Base-by-base conservation (phyloP, 1,284 basidiomycete species). In the Porogramme epimiltina region DNA sequence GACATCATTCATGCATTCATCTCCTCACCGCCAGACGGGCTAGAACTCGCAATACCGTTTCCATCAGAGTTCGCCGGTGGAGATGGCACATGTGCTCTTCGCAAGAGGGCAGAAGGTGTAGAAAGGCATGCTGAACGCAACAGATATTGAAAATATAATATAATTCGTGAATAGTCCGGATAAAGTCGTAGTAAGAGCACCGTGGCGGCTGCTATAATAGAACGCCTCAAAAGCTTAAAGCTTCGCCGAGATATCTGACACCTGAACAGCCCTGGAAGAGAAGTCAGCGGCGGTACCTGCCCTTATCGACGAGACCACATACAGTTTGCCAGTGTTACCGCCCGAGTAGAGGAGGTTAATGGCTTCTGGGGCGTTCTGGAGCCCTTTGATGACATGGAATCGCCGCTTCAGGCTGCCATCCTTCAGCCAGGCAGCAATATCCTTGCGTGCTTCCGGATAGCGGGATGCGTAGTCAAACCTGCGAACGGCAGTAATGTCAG, bases 301-400 rank as follows among this genome's bases (percentile, higher is more conserved):
- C 8, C 38, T 11, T n/a, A 23, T 6, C 5, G 34, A 16, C 34
- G 6, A 37, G n/a, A 37, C 8, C 1, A 81, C 89, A 63, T 62
- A 89, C 84, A 93, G 70, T 73, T 95, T 94, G 28, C 93, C 92
- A 0, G 79, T 85, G 65, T 94, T 95, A 25, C 79, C 84, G n/a
- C 92, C 92, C 1, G 70, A 80, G 70, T 85, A 95, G 26, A 95
- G 73, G 70, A 91, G 72, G 10, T 78, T 78, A 49, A 95, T 69
- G 3, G 87, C 82, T 13, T 75, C 72, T 0, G 89, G 86, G 24
- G 88, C 89, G 47, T 85, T 81, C 54, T 88, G 82, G 26, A 94
- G 71, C 0, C 89, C 91, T 49, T 89, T 77, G 1, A 89, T 79
- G 38, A 93, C 72, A 61, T 92, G 87, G 72, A 92, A 94, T 59